A percentile compares a stretch with the other conserved stretches of the same genome.
Conservation (phyloP, 1,284 basidiomycete species). For the Rhodotorula sp. region DNA sequence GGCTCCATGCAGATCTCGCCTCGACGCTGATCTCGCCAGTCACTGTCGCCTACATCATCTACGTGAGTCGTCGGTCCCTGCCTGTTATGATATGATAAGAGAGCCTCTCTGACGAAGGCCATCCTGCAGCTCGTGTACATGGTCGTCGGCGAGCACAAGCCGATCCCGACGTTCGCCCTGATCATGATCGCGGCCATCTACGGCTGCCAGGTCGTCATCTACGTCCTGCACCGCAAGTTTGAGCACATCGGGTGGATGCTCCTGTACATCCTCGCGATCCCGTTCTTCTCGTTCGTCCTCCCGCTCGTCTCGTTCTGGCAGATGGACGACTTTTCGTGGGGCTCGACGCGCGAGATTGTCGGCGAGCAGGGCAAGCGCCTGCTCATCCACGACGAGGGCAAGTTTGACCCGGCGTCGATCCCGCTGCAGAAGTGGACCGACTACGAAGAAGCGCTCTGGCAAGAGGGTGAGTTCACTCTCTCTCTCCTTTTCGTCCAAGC, state of each 20-base stretch:
- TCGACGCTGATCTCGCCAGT: conserved; percentile 81
- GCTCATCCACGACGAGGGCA: conserved; percentile 94
- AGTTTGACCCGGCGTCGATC: conserved; percentile 87
- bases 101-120: no score
- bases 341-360: conserved; percentile 86
- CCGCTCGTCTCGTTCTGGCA: conserved; percentile 98
- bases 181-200: conserved; percentile 84
- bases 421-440: conserved; percentile 96
- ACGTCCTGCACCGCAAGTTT: conserved; percentile 94
- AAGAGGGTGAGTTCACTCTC: conserved; percentile 62
- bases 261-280: conserved; percentile 86
- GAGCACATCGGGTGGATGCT: conserved; percentile 98
- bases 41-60: conserved; percentile 69
- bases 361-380: conserved; percentile 87
- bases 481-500: neutral
- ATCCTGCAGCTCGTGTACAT: conserved; percentile 69
- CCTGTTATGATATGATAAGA: no score
- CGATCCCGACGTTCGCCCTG: conserved; percentile 66
- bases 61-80: conserved; percentile 60
- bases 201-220: conserved; percentile 72
- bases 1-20: conserved; percentile 36
- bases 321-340: conserved; percentile 98
- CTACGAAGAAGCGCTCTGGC: conserved; percentile 95
- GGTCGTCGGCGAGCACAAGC: conserved; percentile 62
- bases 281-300: conserved; percentile 85